phyloP scores from a whole-genome alignment of 805 yeast genomes.

The Metschnikowia peoriensis region DNA sequence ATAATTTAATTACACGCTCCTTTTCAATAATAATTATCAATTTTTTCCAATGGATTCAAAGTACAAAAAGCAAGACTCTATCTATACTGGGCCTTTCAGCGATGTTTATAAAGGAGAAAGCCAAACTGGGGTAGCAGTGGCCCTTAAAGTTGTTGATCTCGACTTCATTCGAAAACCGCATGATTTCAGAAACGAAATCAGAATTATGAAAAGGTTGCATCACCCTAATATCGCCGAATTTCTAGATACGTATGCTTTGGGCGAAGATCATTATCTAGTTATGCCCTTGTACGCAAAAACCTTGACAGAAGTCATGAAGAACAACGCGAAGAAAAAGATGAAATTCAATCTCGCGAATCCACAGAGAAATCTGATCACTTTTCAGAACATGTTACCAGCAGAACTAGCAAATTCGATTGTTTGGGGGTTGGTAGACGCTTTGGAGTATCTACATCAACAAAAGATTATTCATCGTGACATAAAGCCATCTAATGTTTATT shows the following conservation, averaged over 20 bases:
- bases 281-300: conserved; percentile 31
- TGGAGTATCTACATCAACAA: conserved; percentile 29
- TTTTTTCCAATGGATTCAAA: not conserved
- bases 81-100: conserved; percentile 37
- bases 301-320: conserved; percentile 24
- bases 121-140: conserved; percentile 16
- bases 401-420: conserved; percentile 16
- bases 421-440: conserved; percentile 22
- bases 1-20: too few species aligned
- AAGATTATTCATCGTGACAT: conserved; percentile 43
- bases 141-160: conserved; percentile 38
- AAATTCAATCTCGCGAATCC: conserved; percentile 28
- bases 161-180: conserved; percentile 40
- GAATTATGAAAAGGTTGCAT: conserved; percentile 22
- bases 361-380: conserved; percentile 9
- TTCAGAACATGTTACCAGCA: conserved; percentile 16
- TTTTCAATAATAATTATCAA: too few species aligned
- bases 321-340: conserved; percentile 21
- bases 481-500: conserved; percentile 38
- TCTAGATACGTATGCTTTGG: conserved; percentile 20
- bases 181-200: conserved; percentile 31
- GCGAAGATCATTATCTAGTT: conserved; percentile 36
- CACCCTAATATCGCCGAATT: conserved; percentile 17
- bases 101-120: conserved; percentile 30
- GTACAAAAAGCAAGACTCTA: conserved; percentile 21